Conservation (phyloP, 2,329 filamentous ascomycete genomes). For the Pseudomassariella vexata region DNA sequence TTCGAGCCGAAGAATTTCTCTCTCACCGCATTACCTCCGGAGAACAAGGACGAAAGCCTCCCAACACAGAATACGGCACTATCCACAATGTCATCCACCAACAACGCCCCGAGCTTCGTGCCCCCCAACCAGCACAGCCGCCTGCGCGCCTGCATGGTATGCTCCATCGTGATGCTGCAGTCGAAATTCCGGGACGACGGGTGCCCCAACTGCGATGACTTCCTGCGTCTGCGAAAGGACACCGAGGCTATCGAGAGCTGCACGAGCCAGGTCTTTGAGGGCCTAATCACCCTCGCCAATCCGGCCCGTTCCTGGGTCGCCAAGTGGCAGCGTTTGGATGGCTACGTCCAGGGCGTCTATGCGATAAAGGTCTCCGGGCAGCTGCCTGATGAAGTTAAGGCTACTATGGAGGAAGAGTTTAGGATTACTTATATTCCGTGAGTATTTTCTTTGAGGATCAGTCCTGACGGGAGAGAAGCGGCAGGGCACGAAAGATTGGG, state of each 20-base stretch:
- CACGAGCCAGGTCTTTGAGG: constrained; percentile 95
- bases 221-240: constrained; percentile 76
- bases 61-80: not conserved
- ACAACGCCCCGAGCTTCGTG: no score
- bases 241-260: constrained; percentile 82
- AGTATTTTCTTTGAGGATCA: constrained; percentile 34
- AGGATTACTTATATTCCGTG: constrained; percentile 62
- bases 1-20: no score
- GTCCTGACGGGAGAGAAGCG: not conserved
- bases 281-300: constrained; percentile 77
- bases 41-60: no score
- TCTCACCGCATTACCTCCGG: no score
- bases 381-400: constrained; percentile 59
- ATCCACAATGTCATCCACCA: constrained; percentile 32
- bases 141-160: constrained; percentile 97
- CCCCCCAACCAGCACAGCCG: constrained; percentile 72
- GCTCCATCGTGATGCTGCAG: constrained; percentile 85
- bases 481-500: not conserved
- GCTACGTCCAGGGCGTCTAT: constrained; percentile 84
- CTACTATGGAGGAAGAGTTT: constrained; percentile 56
- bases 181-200: constrained; percentile 77
- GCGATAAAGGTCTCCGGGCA: constrained; percentile 90
- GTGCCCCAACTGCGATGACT: constrained; percentile 94
- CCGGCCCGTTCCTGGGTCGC: constrained; percentile 88
- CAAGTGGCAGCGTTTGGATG: constrained; percentile 90